phyloP scores from a whole-genome alignment of 306 rosid genomes.

The Quercus suber region DNA sequence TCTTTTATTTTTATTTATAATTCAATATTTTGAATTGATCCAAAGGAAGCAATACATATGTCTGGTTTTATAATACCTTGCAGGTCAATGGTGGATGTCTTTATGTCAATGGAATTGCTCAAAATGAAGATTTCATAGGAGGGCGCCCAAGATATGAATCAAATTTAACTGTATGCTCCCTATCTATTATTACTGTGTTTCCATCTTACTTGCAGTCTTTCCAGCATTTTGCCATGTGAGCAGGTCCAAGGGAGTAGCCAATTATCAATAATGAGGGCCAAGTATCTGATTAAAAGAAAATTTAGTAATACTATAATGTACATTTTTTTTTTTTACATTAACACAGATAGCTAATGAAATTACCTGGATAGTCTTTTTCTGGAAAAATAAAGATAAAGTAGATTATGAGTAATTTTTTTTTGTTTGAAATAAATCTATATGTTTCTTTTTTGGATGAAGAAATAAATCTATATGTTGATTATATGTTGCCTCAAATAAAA shows the following conservation, averaged over 20 bases:
- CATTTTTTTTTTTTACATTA: background rate
- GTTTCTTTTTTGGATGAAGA: background rate
- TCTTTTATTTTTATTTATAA: background rate
- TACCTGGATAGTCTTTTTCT: background rate
- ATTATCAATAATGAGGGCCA: background rate
- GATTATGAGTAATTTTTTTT: background rate
- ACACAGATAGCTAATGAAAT: background rate
- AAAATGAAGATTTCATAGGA: conserved; percentile 64
- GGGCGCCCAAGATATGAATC: conserved; percentile 48
- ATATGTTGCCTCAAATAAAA: background rate
- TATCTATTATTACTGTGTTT: conserved; percentile 4
- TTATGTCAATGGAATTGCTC: conserved; percentile 65
- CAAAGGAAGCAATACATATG: background rate
- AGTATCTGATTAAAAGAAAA: background rate
- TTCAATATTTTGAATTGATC: background rate
- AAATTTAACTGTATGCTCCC: conserved; percentile 46
- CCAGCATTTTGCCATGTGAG: background rate
- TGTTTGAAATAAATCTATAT: background rate
- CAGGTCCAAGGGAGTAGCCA: background rate
- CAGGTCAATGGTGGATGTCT: conserved; percentile 67
- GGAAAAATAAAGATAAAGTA: background rate
- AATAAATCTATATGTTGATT: background rate
- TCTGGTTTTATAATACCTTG: conserved; percentile 20
- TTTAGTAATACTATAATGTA: background rate
- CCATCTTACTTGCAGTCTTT: conserved; percentile 10